These are phyloP conservation scores for Fusarium sarcochroum DNA, from an alignment of 2,329 filamentous ascomycete species.

Conservation along the genomic window DNA sequence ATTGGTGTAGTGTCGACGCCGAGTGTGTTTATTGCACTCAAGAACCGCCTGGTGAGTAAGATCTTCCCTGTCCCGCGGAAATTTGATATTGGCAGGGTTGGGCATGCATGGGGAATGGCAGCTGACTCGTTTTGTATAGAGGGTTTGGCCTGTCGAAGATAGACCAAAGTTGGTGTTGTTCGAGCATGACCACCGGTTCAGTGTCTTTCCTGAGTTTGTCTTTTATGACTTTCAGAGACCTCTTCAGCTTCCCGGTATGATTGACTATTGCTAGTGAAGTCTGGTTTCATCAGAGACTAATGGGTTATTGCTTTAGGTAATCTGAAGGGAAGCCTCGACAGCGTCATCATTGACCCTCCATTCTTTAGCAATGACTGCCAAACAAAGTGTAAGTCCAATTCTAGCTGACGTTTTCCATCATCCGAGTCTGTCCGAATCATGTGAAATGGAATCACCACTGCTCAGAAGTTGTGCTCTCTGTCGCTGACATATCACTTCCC, in stretches of 20 bases:
- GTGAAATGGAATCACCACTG: neutral
- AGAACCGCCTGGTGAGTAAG: constrained; percentile 73
- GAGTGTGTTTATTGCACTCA: constrained; percentile 82
- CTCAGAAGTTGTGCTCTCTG: neutral
- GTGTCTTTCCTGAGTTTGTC: constrained; percentile 80
- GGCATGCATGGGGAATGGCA: neutral
- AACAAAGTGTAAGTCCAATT: constrained; percentile 72
- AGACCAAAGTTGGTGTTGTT: constrained; percentile 74
- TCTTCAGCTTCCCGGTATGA: constrained; percentile 71
- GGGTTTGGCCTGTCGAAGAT: constrained; percentile 42
- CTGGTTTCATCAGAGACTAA: neutral
- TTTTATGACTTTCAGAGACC: constrained; percentile 82
- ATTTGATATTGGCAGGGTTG: neutral
- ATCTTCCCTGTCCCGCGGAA: neutral
- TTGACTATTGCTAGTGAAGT: neutral
- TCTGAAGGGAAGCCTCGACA: constrained; percentile 75
- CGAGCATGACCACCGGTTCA: constrained; percentile 82
- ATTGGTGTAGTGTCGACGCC: constrained; percentile 82
- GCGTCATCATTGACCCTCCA: constrained; percentile 82
- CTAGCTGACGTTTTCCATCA: neutral
- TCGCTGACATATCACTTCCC: constrained; percentile 31
- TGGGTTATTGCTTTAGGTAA: constrained; percentile 53
- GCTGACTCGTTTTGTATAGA: constrained; percentile 33
- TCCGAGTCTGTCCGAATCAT: neutral
- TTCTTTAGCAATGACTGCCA: constrained; percentile 87